phyloP scores from a whole-genome alignment of 2,329 filamentous ascomycete species.

The Talaromyces sp. region DNA sequence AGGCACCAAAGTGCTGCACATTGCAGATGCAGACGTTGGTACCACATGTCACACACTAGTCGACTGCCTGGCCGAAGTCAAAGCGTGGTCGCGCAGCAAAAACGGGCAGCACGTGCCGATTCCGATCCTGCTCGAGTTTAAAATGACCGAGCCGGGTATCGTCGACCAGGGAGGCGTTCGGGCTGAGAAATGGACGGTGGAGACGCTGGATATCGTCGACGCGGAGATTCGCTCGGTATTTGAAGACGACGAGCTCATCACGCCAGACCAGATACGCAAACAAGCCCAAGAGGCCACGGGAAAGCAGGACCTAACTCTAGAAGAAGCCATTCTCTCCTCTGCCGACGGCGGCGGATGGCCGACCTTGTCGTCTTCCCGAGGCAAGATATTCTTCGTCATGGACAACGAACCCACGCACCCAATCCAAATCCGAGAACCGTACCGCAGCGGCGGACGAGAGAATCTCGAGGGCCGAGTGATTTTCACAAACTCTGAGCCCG shows the following conservation, averaged over 20 bases:
- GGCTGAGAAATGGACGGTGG: constrained; percentile 9
- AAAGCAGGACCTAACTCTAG: constrained; percentile 3
- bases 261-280: constrained; percentile 10
- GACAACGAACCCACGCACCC: constrained; percentile 12
- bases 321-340: constrained; percentile 8
- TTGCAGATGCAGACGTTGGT: constrained; percentile 11
- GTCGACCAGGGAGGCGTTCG: constrained; percentile 6
- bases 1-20: constrained; percentile 11
- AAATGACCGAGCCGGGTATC: constrained; percentile 7
- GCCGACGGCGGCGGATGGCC: constrained; percentile 9
- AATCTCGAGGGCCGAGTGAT: constrained; percentile 11
- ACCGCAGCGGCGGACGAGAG: constrained; percentile 1
- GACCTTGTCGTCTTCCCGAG: constrained; percentile 3
- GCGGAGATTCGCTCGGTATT: constrained; percentile 11
- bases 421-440: constrained; percentile 9
- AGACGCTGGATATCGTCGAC: constrained; percentile 7
- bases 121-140: constrained; percentile 12
- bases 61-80: constrained; percentile 10
- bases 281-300: neutral
- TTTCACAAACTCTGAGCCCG: constrained; percentile 11
- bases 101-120: constrained; percentile 8
- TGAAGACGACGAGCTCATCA: constrained; percentile 7
- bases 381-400: constrained; percentile 11
- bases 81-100: constrained; percentile 2
- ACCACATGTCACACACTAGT: constrained; percentile 10